Base-by-base conservation (phyloP, 345 rosid species). In the Combretum micranthum region DNA sequence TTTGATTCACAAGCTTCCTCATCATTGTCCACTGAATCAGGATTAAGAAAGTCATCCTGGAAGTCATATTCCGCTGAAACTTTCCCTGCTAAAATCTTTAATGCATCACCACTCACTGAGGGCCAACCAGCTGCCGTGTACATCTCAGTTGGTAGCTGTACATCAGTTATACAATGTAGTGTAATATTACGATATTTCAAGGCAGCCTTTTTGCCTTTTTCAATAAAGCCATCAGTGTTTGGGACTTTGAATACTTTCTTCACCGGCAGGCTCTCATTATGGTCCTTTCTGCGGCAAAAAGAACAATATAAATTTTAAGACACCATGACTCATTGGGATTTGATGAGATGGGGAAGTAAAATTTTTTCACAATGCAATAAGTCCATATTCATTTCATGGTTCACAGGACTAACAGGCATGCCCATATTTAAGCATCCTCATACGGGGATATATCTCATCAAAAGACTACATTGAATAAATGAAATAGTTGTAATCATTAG, bases 51-150 rank as follows among this genome's bases (percentile, higher is more conserved):
- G 52, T 65, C 74, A 61, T 81, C 75, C 20, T 50, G 49, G 47
- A 75, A 74, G 65, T 80, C 79, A 62, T 80, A 83, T 25, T 79
- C 86, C 17, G 84, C 84, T 68, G 95, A 87, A 52, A 93, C 90
- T 75, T 81, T 89, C 59, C 90, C 84, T 42, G 85, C 96, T 64
- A 89, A 72, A 65, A 58, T 64, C 66, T 93, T 93, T 69, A 93
- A 78, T 60, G 87, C 82, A 56, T 62, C 83, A 42, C 90, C 95
- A 57, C 84, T 71, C 52, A 89, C 70, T n/a, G 97, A 87, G 17
- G 99, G 99, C 92, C 84, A 82, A 61, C 97, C 97, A 39, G 67
- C 70, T 22, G 88, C 68, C 22, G 99, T 89, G 60, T 72, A 87
- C 22, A 50, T 74, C 76, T 89, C 97, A 23, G 79, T 61, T 20